Evolutionary conservation across 2,329 filamentous ascomycete species (phyloP).

Genomic region (Magnaporthiopsis rhizophila): DNA sequence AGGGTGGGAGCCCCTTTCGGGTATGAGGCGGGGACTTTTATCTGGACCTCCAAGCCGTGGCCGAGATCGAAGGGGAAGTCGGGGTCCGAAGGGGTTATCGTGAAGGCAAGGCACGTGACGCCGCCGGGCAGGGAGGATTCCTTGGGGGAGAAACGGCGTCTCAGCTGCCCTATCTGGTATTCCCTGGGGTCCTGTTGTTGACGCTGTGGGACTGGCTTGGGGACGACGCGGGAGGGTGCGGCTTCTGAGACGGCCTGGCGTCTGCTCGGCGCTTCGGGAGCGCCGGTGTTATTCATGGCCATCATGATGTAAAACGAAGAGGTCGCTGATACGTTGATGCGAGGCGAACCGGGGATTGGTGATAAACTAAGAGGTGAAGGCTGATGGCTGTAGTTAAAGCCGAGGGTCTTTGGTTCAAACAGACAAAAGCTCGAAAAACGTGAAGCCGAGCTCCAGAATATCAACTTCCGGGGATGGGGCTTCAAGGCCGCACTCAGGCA

Average conservation of each 20-base stretch:
- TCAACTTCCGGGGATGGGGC: too few species aligned
- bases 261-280: neutral
- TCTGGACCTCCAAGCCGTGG: constrained; percentile 52
- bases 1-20: constrained; percentile 51
- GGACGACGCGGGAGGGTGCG: constrained; percentile 42
- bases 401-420: neutral
- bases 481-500: too few species aligned
- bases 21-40: constrained; percentile 58
- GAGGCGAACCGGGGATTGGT: neutral
- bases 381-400: neutral
- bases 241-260: constrained; percentile 38
- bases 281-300: neutral
- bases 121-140: constrained; percentile 36
- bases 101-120: constrained; percentile 53
- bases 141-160: constrained; percentile 52
- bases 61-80: constrained; percentile 76
- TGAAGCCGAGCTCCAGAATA: neutral
- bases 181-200: constrained; percentile 60
- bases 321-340: neutral
- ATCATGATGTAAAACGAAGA: constrained; percentile 4
- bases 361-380: neutral
- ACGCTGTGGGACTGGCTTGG: constrained; percentile 56
- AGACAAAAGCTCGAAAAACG: neutral
- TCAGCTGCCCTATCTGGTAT: constrained; percentile 68
- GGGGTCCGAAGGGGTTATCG: constrained; percentile 65